A percentile compares a stretch with the other conserved stretches of the same genome.
Evolutionary conservation across 225 moss, liverwort and hornwort genomes (phyloP).

Genomic region (Marchantia polymorpha): DNA sequence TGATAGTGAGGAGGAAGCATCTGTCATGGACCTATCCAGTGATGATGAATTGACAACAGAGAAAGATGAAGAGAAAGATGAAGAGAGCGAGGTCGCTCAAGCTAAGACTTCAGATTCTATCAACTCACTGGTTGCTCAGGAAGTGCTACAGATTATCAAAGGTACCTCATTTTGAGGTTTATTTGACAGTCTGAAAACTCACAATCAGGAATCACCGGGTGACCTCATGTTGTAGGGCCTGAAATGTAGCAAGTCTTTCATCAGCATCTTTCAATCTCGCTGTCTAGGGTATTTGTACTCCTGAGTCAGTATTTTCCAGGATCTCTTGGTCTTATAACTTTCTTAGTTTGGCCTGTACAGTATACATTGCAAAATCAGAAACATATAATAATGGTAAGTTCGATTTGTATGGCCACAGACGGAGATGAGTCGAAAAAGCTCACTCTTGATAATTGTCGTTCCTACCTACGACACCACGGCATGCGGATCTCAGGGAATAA

Average conservation of each 20-base stretch:
- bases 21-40: neutral
- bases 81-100: neutral
- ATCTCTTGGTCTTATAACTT: neutral
- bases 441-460: conserved; percentile 51
- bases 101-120: neutral
- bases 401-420: neutral
- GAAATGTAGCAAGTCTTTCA: neutral
- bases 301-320: neutral
- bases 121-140: neutral
- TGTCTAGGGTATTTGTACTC: neutral
- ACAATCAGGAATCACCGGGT: neutral
- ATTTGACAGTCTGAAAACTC: too few species aligned
- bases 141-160: conserved; percentile 8
- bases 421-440: conserved; percentile 62
- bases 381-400: neutral
- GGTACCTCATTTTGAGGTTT: neutral
- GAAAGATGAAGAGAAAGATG: neutral
- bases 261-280: neutral
- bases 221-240: neutral
- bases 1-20: conserved; percentile 12
- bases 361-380: neutral
- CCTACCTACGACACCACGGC: conserved; percentile 61
- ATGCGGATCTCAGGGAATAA: conserved; percentile 67
- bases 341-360: neutral
- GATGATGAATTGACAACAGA: neutral